Conservation (phyloP, 164 flowering plant species). For the Protea cynaroides region DNA sequence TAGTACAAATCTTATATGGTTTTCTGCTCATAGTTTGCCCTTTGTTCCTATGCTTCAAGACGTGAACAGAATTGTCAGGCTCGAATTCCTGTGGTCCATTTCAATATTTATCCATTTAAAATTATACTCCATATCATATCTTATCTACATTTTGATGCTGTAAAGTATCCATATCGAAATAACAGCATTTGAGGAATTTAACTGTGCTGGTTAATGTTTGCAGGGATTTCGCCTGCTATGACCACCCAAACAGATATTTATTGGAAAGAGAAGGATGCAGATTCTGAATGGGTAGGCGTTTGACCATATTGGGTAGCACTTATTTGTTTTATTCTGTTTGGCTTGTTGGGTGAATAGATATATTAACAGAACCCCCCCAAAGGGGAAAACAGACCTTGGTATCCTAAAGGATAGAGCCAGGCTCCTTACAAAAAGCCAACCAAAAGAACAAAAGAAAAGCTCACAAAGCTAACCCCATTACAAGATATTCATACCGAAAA, state of each 20-base stretch:
- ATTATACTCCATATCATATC: no score
- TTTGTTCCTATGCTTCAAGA: not conserved
- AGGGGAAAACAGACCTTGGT: no score
- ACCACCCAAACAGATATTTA: slow-evolving; percentile 54
- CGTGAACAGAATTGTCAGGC: not conserved
- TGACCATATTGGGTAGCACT: not conserved
- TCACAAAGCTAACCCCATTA: no score
- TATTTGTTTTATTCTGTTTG: not conserved
- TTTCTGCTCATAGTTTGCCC: not conserved
- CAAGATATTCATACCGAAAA: no score
- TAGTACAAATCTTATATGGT: not conserved
- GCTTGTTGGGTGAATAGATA: no score
- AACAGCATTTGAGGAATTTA: slow-evolving; percentile 4
- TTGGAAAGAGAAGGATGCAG: slow-evolving; percentile 86
- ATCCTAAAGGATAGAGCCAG: no score
- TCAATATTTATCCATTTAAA: not conserved
- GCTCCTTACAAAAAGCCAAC: no score
- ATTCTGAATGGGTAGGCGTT: slow-evolving; percentile 77
- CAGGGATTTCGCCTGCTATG: slow-evolving; percentile 63
- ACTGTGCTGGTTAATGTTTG: slow-evolving; percentile 10
- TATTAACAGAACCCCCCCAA: no score
- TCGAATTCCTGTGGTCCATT: not conserved
- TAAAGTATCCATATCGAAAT: no score
- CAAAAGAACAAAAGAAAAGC: no score
- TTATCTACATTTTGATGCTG: no score